Percentiles rank a stretch among this genome's conserved stretches.
Conservation (phyloP, 2,329 filamentous ascomycete species). For the Biscogniauxia sp. region DNA sequence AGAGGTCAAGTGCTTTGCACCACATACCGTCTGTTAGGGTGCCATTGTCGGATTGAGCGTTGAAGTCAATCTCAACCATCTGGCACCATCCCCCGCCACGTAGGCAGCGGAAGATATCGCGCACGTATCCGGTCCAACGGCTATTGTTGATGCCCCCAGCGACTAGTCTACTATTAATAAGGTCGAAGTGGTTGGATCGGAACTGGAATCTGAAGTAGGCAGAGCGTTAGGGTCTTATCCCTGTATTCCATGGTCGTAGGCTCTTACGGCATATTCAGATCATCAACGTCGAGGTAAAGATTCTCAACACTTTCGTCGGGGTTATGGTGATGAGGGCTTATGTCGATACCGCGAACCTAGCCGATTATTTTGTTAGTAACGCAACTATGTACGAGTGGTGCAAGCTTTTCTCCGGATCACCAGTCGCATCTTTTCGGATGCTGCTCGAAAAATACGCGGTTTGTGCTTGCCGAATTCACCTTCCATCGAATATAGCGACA, state of each 20-base stretch:
- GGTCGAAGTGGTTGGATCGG: conserved; percentile 68
- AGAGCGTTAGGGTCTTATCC: conserved; percentile 14
- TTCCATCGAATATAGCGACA: not conserved
- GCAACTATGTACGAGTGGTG: not conserved
- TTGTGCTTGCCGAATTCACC: not conserved
- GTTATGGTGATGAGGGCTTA: conserved; percentile 58
- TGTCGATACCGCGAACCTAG: conserved; percentile 69
- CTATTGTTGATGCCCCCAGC: conserved; percentile 67
- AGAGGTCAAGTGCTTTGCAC: not conserved
- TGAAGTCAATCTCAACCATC: conserved; percentile 83
- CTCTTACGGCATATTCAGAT: conserved; percentile 62
- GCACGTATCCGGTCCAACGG: conserved; percentile 74
- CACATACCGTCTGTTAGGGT: conserved; percentile 61
- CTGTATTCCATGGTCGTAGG: conserved; percentile 3
- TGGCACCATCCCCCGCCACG: conserved; percentile 81
- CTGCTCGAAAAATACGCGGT: not conserved
- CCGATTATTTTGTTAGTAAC: conserved; percentile 10
- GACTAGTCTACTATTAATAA: conserved; percentile 77
- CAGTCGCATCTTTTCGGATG: not conserved
- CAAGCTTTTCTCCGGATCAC: not conserved
- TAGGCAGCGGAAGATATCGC: conserved; percentile 70
- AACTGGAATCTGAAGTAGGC: conserved; percentile 45
- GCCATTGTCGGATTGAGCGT: conserved; percentile 82
- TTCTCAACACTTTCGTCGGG: conserved; percentile 64
- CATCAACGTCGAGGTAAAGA: conserved; percentile 69